Evolutionary conservation across 305 asterid genomes (phyloP).

Genomic region (Rubia tinctorum): DNA sequence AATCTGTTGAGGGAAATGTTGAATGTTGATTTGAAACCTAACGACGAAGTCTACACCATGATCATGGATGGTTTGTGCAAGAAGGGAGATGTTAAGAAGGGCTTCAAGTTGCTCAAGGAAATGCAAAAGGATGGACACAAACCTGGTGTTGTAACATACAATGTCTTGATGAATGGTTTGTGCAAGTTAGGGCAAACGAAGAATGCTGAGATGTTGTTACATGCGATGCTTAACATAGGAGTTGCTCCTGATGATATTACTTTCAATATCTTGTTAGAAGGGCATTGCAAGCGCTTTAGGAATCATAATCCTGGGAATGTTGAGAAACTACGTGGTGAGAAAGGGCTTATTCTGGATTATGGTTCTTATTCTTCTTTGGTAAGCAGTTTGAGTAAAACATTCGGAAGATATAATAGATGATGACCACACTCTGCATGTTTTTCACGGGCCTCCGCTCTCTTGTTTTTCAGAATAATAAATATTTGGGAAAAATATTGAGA

Average conservation of each 20-base stretch:
- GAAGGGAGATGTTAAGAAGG: conserved; percentile 51
- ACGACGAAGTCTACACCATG: conserved; percentile 60
- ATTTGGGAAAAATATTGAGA: too few species aligned
- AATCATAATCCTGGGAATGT: conserved; percentile 42
- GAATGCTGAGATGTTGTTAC: conserved; percentile 71
- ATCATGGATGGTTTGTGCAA: conserved; percentile 63
- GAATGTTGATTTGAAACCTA: conserved; percentile 47
- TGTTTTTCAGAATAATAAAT: neutral
- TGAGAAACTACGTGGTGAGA: conserved; percentile 49
- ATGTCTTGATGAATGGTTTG: conserved; percentile 54
- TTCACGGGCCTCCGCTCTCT: neutral
- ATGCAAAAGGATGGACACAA: conserved; percentile 26
- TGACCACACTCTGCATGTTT: neutral
- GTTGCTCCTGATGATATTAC: conserved; percentile 81
- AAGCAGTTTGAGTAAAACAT: conserved; percentile 45
- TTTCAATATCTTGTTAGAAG: conserved; percentile 70
- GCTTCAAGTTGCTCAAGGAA: conserved; percentile 23
- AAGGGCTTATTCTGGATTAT: conserved; percentile 79
- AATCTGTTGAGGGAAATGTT: conserved; percentile 59
- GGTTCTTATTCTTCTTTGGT: conserved; percentile 64
- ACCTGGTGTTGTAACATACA: conserved; percentile 25
- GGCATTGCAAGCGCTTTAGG: conserved; percentile 61
- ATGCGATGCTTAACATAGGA: conserved; percentile 78
- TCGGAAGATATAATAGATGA: conserved; percentile 28
- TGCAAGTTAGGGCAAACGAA: conserved; percentile 84